Conservation (phyloP, 768 basidiomycete genomes). For the Collybia mongolica region DNA sequence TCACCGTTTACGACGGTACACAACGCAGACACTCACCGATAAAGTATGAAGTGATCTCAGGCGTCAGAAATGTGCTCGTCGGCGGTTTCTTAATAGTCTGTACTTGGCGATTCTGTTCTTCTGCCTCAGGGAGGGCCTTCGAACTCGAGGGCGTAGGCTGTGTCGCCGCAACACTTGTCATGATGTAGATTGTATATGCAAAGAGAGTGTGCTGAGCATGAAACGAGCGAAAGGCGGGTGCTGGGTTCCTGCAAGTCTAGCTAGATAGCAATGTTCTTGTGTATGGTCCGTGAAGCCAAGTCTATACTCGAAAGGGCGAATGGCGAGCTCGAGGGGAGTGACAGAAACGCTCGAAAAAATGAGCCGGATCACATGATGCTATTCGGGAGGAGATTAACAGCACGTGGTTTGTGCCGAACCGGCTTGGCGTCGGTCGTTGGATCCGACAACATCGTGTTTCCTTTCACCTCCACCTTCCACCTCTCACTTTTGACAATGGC, state of each 20-base stretch:
- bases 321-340: too few species aligned
- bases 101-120: conserved; percentile 1
- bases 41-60: conserved; percentile 43
- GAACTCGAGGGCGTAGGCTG: conserved; percentile 4
- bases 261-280: too few species aligned
- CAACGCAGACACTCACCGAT: conserved; percentile 27
- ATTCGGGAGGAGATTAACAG: too few species aligned
- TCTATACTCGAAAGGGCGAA: too few species aligned
- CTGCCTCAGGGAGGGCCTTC: neutral
- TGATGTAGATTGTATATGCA: conserved; percentile 5
- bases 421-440: too few species aligned
- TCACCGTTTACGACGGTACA: conserved; percentile 1
- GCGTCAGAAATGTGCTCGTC: conserved; percentile 24
- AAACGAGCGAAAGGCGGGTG: conserved; percentile 11
- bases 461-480: too few species aligned
- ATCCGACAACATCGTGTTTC: too few species aligned
- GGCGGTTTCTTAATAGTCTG: conserved; percentile 7
- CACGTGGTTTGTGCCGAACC: too few species aligned
- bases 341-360: too few species aligned
- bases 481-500: too few species aligned
- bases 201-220: conserved; percentile 11
- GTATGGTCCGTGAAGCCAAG: too few species aligned
- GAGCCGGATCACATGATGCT: too few species aligned
- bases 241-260: neutral
- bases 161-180: conserved; percentile 8